Base-by-base conservation (phyloP, 2,329 filamentous ascomycete genomes). In the Alternaria consortialis region DNA sequence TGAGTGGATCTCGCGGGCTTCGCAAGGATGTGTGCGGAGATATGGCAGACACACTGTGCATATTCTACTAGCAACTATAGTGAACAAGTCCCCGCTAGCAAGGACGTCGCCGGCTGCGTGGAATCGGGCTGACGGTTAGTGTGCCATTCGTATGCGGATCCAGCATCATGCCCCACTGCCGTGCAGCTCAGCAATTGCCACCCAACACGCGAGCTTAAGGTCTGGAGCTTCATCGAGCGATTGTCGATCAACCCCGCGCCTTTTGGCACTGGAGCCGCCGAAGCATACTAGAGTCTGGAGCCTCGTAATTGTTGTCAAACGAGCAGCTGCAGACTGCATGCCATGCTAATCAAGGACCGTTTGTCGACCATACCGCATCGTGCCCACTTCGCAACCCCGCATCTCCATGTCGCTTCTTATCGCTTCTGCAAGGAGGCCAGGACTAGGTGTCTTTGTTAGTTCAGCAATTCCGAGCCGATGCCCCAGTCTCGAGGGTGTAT, bases 101-200 rank as follows among this genome's bases (percentile, higher is more conserved):
- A 50, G 46, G 31, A 32, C 52, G 63, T 40, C 42, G 61, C 64
- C 70, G 67, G 60, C 68, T 66, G 67, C 67, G 66, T 71, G 70
- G 70, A 70, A 69, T 58, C 67, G 66, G 70, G 67, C 68, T 69
- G 68, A 39, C 64, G 56, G 11, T 25, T 67, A 69, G 68, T 66
- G 57, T 56, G 61, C 64, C 64, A 60, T 60, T 70, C 44, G 65
- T 64, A 67, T 67, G 66, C 63, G 63, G 58, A 67, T 68, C 65
- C 55, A 64, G 62, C 62, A 64, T 47, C 53, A 23, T 29, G 60
- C 47, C 69, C 69, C 67, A 67, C 69, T 37, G 44, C 17, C 55
- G 58, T 53, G 57, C 62, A 59, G 58, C 64, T 56, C 43, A 39
- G 53, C 48, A 59, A 59, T 71, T 43, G 67, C 68, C 70, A 67